Evolutionary conservation across 2,329 filamentous ascomycete species (phyloP).

Genomic region (Fusarium falciforme): DNA sequence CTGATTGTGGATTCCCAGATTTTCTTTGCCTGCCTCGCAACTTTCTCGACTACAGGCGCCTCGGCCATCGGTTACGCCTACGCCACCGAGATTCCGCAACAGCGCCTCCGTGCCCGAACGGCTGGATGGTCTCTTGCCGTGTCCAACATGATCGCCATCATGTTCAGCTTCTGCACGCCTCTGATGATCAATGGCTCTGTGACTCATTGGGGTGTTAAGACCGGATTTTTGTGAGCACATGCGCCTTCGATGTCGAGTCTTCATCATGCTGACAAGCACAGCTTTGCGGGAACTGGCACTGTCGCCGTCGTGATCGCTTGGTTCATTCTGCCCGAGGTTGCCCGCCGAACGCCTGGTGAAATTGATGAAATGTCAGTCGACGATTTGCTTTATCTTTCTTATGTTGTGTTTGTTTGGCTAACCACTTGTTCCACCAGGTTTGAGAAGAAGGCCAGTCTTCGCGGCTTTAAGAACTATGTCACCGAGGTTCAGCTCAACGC

Average conservation of each 20-base stretch:
- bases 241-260: constrained; percentile 29
- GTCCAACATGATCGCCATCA: constrained; percentile 54
- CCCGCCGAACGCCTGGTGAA: constrained; percentile 50
- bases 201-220: constrained; percentile 56
- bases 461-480: constrained; percentile 19
- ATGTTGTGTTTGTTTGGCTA: background rate
- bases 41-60: constrained; percentile 25
- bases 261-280: constrained; percentile 9
- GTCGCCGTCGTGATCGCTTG: constrained; percentile 48
- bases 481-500: constrained; percentile 20
- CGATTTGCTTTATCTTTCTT: too few species aligned
- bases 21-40: constrained; percentile 27
- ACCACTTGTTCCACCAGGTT: background rate
- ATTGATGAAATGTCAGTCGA: constrained; percentile 53
- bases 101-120: constrained; percentile 18
- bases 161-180: constrained; percentile 59
- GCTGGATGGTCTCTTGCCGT: constrained; percentile 44
- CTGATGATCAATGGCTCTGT: constrained; percentile 55
- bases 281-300: constrained; percentile 50
- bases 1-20: background rate
- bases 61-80: constrained; percentile 28
- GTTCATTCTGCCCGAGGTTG: constrained; percentile 52
- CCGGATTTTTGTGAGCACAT: constrained; percentile 54
- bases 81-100: constrained; percentile 20
- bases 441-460: constrained; percentile 20